Evolutionary conservation across 1,284 basidiomycete genomes (phyloP).

Genomic region (Erythrobasidium hasegawianum): DNA sequence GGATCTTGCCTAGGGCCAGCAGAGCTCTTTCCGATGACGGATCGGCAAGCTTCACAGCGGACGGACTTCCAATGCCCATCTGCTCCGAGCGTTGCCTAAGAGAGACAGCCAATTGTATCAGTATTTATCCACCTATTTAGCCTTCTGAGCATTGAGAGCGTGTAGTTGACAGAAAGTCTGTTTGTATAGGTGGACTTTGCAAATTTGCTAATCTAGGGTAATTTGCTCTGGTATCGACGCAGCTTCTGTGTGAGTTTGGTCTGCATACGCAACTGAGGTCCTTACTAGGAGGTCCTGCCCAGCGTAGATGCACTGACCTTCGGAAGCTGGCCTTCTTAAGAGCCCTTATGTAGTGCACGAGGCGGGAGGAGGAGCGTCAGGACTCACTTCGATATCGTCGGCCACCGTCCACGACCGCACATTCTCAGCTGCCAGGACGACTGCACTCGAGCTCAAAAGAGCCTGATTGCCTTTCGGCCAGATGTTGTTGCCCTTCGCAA

Average conservation of each 20-base stretch:
- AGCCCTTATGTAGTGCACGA: constrained; percentile 55
- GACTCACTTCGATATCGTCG: constrained; percentile 59
- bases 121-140: constrained; percentile 35
- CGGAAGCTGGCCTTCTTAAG: constrained; percentile 66
- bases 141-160: neutral
- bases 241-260: neutral
- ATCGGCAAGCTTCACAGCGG: constrained; percentile 54
- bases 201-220: neutral
- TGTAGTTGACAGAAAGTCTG: neutral
- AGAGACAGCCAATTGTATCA: constrained; percentile 42
- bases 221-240: constrained; percentile 9
- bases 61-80: constrained; percentile 63
- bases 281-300: neutral
- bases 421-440: constrained; percentile 61
- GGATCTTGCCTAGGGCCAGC: neutral
- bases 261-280: neutral
- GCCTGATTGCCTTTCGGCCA: constrained; percentile 69
- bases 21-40: constrained; percentile 40
- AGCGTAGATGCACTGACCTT: neutral
- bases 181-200: neutral
- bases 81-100: constrained; percentile 42
- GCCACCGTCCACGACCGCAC: constrained; percentile 56
- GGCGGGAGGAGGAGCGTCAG: neutral
- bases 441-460: constrained; percentile 78
- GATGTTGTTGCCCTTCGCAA: constrained; percentile 66